phyloP scores from a whole-genome alignment of 306 rosid species.

The Cucurbita argyrosperma region DNA sequence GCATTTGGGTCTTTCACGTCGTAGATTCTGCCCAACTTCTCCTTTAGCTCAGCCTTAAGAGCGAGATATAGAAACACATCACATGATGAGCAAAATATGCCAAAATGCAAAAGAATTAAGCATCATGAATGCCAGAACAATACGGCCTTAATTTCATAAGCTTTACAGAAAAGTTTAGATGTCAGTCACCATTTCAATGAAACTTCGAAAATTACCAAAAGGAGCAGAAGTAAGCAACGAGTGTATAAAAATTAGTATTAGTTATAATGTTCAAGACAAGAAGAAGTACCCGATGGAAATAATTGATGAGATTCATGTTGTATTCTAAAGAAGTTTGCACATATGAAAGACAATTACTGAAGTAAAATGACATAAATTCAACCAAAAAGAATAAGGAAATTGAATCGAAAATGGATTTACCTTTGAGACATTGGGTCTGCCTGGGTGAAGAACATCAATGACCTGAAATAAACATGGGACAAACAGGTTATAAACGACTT shows the following conservation, averaged over 20 bases:
- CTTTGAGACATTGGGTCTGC: conserved; percentile 87
- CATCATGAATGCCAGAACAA: neutral
- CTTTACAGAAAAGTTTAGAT: neutral
- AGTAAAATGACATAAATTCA: neutral
- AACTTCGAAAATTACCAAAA: neutral
- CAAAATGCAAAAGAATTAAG: neutral
- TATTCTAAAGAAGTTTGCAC: neutral
- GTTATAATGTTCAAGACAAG: no score
- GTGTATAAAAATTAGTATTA: neutral
- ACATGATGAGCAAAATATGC: neutral
- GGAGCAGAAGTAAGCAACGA: neutral
- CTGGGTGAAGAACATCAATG: conserved; percentile 85
- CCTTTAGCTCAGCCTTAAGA: conserved; percentile 76
- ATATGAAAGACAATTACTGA: neutral
- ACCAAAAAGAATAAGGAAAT: neutral
- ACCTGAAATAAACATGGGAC: conserved; percentile 20
- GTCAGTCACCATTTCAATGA: neutral
- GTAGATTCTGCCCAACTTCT: conserved; percentile 58
- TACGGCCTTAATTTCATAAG: neutral
- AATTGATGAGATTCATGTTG: neutral
- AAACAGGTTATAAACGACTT: neutral
- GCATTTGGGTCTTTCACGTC: conserved; percentile 74
- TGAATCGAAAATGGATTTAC: conserved; percentile 8
- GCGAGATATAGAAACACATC: neutral
- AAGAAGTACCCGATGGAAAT: neutral